A percentile compares a stretch with the other conserved stretches of the same genome.
Evolutionary conservation across 768 basidiomycete genomes (phyloP).

Genomic region (Pholiota microspora): DNA sequence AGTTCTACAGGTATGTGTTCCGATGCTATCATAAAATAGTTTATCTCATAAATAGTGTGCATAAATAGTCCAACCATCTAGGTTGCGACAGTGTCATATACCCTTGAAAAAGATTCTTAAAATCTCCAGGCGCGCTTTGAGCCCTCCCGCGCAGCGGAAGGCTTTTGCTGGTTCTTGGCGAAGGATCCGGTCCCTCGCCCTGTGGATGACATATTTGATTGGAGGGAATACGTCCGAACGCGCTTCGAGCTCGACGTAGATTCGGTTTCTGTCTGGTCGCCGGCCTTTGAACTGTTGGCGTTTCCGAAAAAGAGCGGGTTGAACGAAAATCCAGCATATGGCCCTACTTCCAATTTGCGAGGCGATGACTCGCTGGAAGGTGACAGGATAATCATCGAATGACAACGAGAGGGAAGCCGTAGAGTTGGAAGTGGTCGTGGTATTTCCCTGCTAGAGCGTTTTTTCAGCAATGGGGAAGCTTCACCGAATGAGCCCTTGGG

Average conservation of each 20-base stretch:
- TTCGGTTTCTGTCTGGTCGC: conserved; percentile 5
- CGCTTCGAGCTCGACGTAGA: conserved; percentile 2
- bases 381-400: conserved; percentile 13
- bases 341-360: conserved; percentile 23
- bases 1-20: conserved; percentile 21
- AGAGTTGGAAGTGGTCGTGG: conserved; percentile 14
- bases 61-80: conserved; percentile 1
- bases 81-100: not conserved
- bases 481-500: conserved; percentile 13
- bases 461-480: conserved; percentile 7
- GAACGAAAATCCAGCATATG: conserved; percentile 35
- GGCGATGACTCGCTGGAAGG: conserved; percentile 16
- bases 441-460: conserved; percentile 6
- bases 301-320: conserved; percentile 35
- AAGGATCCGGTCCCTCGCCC: not conserved
- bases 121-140: conserved; percentile 16
- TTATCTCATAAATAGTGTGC: conserved; percentile 6
- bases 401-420: conserved; percentile 14
- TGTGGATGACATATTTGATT: not conserved
- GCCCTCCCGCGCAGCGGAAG: not conserved
- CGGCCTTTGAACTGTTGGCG: conserved; percentile 11
- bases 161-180: not conserved
- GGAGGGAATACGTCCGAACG: conserved; percentile 9
- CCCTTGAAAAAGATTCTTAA: not conserved
- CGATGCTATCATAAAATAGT: conserved; percentile 8